Conservation (phyloP, 208 protist species). For the Leishmania tarentolae region DNA sequence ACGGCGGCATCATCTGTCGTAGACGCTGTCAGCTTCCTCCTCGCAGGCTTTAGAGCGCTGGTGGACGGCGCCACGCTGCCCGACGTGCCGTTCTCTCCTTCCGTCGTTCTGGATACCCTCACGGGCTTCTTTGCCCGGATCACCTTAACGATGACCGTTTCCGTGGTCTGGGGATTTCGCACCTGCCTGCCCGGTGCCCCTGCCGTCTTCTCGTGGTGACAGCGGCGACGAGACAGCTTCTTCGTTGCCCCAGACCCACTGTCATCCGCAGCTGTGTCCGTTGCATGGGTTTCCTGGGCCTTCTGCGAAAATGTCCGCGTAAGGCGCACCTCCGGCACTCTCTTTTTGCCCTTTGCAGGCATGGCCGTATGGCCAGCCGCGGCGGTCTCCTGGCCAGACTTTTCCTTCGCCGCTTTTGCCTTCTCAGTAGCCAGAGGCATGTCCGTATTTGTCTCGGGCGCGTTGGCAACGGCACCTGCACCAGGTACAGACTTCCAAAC, state of each 20-base stretch:
- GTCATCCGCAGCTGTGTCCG: background rate
- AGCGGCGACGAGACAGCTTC: background rate
- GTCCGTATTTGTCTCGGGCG: background rate
- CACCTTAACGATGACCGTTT: background rate
- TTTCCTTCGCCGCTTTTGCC: background rate
- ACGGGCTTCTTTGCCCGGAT: background rate
- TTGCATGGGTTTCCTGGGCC: background rate
- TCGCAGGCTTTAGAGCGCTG: background rate
- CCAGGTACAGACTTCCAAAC: no score
- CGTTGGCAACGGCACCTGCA: background rate
- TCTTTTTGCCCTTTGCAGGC: background rate
- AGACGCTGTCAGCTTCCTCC: background rate
- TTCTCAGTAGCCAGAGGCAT: background rate
- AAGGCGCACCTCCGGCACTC: background rate
- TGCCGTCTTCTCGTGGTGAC: background rate
- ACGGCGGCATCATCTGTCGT: background rate
- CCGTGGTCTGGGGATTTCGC: background rate
- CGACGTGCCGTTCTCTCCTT: background rate
- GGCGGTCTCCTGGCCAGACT: background rate
- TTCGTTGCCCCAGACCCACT: background rate
- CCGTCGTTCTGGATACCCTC: background rate
- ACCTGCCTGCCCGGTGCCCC: background rate
- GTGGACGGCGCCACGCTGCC: background rate
- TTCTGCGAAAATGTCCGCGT: background rate
- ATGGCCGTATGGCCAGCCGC: background rate